A percentile compares a stretch with the other conserved stretches of the same genome.
These are phyloP conservation scores for Cyclotella kingstonii DNA, from an alignment of 108 stramenopile species.

Conservation along the genomic window DNA sequence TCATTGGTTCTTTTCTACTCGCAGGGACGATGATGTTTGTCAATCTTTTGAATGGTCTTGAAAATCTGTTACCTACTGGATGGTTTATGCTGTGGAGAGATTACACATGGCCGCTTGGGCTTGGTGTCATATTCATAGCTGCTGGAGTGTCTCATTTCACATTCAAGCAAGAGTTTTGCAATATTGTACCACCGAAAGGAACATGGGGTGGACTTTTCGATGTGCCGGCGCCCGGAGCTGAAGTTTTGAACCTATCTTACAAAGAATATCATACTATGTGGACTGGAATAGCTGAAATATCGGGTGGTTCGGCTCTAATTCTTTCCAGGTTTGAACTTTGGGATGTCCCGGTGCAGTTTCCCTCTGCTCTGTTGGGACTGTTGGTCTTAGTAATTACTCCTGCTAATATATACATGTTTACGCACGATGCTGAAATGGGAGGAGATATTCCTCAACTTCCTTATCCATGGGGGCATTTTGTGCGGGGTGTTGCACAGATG, in stretches of 20 bases:
- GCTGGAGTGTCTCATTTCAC: slow-evolving; percentile 84
- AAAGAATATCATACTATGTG: slow-evolving; percentile 81
- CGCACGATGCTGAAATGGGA: slow-evolving; percentile 78
- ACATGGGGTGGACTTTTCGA: slow-evolving; percentile 89
- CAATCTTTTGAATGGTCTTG: slow-evolving; percentile 41
- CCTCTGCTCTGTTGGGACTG: slow-evolving; percentile 56
- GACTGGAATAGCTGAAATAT: slow-evolving; percentile 81
- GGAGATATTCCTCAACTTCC: slow-evolving; percentile 51
- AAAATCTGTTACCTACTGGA: slow-evolving; percentile 53
- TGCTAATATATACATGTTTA: slow-evolving; percentile 90
- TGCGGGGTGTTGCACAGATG: slow-evolving; percentile 67
- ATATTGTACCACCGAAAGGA: slow-evolving; percentile 79
- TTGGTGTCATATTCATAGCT: slow-evolving; percentile 70
- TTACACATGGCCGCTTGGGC: slow-evolving; percentile 61
- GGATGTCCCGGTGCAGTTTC: slow-evolving; percentile 39
- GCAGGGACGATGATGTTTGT: slow-evolving; percentile 51
- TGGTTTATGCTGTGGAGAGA: slow-evolving; percentile 63
- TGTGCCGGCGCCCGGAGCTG: slow-evolving; percentile 70
- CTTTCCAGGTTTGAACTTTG: slow-evolving; percentile 31
- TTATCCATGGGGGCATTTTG: slow-evolving; percentile 72
- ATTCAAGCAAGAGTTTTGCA: slow-evolving; percentile 59
- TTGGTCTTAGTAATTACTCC: slow-evolving; percentile 78
- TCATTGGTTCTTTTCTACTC: slow-evolving; percentile 44
- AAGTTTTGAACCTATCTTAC: slow-evolving; percentile 61
- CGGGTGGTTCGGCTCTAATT: slow-evolving; percentile 59